phyloP scores from a whole-genome alignment of 1,284 basidiomycete species.

The Cutaneotrichosporon sp. region DNA sequence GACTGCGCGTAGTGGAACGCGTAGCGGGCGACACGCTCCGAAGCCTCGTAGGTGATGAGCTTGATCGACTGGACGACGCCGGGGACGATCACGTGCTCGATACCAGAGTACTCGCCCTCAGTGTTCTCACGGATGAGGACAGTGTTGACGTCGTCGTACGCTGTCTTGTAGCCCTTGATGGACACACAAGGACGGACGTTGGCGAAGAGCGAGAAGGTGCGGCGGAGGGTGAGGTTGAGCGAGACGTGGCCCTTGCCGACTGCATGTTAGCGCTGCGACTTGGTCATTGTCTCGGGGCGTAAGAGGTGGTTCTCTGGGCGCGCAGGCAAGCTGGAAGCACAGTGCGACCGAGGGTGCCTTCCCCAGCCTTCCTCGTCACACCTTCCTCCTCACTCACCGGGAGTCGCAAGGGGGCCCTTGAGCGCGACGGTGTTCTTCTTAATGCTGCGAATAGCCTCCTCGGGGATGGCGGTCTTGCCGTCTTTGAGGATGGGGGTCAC shows the following conservation, averaged over 20 bases:
- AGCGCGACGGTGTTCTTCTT: slow-evolving; percentile 97
- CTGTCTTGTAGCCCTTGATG: slow-evolving; percentile 95
- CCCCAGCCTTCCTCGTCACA: background rate
- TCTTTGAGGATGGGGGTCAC: slow-evolving; percentile 91
- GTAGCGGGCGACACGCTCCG: slow-evolving; percentile 96
- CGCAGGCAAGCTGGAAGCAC: too few species aligned
- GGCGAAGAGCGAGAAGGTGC: slow-evolving; percentile 97
- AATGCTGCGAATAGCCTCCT: slow-evolving; percentile 84
- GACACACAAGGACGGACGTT: slow-evolving; percentile 97
- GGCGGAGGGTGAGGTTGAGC: slow-evolving; percentile 91
- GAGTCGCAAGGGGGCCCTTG: slow-evolving; percentile 94
- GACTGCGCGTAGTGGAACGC: slow-evolving; percentile 96
- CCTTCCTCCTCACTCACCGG: slow-evolving; percentile 61
- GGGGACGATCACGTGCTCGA: slow-evolving; percentile 96
- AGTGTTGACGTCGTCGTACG: slow-evolving; percentile 97
- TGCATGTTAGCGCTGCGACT: slow-evolving; percentile 45
- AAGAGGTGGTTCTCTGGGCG: too few species aligned
- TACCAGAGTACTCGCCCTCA: slow-evolving; percentile 99
- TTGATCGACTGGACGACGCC: slow-evolving; percentile 99
- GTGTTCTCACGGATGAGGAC: slow-evolving; percentile 99
- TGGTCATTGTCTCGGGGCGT: too few species aligned
- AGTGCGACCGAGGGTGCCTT: too few species aligned
- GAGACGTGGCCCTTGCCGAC: slow-evolving; percentile 99
- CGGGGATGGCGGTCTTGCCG: slow-evolving; percentile 97
- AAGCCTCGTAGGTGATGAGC: slow-evolving; percentile 98